Evolutionary conservation across 108 stramenopile species (phyloP).

Genomic region (Chaetoceros tenuissimus): DNA sequence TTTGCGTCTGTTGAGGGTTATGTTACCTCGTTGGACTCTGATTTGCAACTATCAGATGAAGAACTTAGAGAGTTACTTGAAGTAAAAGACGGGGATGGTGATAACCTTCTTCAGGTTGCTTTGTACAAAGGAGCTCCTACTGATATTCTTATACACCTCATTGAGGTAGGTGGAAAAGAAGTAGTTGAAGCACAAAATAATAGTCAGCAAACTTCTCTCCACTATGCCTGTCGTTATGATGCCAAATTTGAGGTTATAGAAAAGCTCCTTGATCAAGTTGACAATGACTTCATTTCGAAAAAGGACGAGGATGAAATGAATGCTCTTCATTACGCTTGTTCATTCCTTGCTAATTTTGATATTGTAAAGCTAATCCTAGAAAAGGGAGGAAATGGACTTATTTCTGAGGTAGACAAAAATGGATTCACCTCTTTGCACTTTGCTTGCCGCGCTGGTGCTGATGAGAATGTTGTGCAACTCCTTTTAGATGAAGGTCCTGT

Average conservation of each 20-base stretch:
- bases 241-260: not conserved
- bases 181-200: not conserved
- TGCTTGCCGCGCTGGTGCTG: not conserved
- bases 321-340: not conserved
- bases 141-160: not conserved
- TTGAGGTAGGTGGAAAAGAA: not conserved
- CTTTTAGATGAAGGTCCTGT: not conserved
- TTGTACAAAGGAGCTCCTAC: not conserved
- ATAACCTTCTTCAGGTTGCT: not conserved
- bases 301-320: not conserved
- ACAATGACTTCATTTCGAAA: not conserved
- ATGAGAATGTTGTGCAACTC: not conserved
- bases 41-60: not conserved
- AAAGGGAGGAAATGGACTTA: not conserved
- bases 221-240: not conserved
- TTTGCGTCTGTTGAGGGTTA: not conserved
- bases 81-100: not conserved
- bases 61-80: not conserved
- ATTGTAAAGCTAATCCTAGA: not conserved
- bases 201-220: not conserved
- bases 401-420: not conserved
- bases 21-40: too few relatives aligned
- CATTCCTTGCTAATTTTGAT: not conserved
- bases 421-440: not conserved
- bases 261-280: not conserved